These are phyloP conservation scores for Podospora tetraspora DNA, from an alignment of 495 filamentous ascomycete genomes.

Conservation along the genomic window DNA sequence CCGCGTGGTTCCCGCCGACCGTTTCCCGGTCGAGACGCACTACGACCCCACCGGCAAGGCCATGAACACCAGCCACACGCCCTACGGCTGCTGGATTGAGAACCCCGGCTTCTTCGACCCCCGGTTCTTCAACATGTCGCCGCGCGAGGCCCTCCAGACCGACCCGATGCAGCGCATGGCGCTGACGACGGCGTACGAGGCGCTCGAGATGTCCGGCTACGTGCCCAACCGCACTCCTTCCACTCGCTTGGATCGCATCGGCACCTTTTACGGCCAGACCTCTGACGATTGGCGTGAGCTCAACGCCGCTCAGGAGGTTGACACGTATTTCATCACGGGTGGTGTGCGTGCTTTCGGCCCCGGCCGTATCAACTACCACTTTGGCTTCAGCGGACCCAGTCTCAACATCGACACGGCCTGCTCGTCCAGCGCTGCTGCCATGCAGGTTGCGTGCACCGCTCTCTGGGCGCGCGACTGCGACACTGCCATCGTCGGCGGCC, in stretches of 20 bases:
- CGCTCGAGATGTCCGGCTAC: constrained; percentile 85
- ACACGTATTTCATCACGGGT: constrained; percentile 91
- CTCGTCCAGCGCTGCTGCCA: constrained; percentile 76
- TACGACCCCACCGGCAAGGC: constrained; percentile 68
- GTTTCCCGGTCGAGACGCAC: constrained; percentile 76
- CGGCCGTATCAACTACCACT: constrained; percentile 79
- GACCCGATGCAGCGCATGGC: constrained; percentile 87
- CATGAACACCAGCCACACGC: constrained; percentile 76
- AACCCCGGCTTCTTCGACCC: constrained; percentile 82
- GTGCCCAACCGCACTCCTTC: constrained; percentile 82
- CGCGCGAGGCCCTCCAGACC: constrained; percentile 80
- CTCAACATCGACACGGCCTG: constrained; percentile 87
- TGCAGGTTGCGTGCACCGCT: constrained; percentile 78
- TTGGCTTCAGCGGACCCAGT: constrained; percentile 84
- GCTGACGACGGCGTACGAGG: constrained; percentile 80
- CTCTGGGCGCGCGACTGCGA: constrained; percentile 80
- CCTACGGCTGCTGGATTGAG: constrained; percentile 85
- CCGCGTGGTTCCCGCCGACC: constrained; percentile 59
- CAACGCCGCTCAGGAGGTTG: constrained; percentile 83
- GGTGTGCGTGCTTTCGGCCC: constrained; percentile 83
- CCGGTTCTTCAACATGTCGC: constrained; percentile 93
- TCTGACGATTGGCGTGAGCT: constrained; percentile 91
- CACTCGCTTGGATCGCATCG: constrained; percentile 75
- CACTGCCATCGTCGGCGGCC: constrained; percentile 76
- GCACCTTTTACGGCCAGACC: constrained; percentile 89